Percentiles rank a stretch among this genome's conserved stretches.
Evolutionary conservation across 1,284 basidiomycete genomes (phyloP).

Genomic region (Cerrena zonata): DNA sequence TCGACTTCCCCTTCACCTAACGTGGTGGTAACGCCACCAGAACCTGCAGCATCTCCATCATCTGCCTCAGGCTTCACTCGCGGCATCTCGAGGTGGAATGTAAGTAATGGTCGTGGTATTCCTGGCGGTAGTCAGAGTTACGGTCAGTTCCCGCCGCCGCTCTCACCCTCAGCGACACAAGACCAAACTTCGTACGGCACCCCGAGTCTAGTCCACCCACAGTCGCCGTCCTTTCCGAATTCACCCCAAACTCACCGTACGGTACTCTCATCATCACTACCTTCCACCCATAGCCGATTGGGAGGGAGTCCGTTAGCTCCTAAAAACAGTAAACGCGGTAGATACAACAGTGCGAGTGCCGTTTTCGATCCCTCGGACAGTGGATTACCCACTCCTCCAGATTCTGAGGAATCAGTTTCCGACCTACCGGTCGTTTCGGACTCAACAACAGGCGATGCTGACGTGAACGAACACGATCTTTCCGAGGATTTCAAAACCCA

Average conservation of each 20-base stretch:
- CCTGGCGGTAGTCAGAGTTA: no score
- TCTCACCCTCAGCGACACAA: neutral
- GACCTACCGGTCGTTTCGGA: neutral
- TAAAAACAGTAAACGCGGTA: neutral
- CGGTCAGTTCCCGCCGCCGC: neutral
- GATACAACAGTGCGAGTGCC: neutral
- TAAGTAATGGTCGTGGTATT: no score
- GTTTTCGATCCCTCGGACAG: neutral
- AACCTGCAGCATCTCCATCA: constrained; percentile 1
- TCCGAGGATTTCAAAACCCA: neutral
- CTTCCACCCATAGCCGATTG: neutral
- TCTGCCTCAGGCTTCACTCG: neutral
- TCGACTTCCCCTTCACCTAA: constrained; percentile 1
- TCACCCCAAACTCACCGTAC: neutral
- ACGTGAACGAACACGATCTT: constrained; percentile 2
- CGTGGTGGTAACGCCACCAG: constrained; percentile 14
- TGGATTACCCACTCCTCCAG: constrained; percentile 23
- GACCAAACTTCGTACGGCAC: neutral
- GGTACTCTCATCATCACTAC: neutral
- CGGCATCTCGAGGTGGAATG: neutral
- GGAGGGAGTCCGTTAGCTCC: constrained; percentile 5
- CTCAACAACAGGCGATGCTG: neutral
- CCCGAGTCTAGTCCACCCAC: no score
- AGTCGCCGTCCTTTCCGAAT: neutral
- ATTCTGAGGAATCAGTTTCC: constrained; percentile 19